phyloP scores from a whole-genome alignment of 2,329 filamentous ascomycete species.

The Alternaria sp. region DNA sequence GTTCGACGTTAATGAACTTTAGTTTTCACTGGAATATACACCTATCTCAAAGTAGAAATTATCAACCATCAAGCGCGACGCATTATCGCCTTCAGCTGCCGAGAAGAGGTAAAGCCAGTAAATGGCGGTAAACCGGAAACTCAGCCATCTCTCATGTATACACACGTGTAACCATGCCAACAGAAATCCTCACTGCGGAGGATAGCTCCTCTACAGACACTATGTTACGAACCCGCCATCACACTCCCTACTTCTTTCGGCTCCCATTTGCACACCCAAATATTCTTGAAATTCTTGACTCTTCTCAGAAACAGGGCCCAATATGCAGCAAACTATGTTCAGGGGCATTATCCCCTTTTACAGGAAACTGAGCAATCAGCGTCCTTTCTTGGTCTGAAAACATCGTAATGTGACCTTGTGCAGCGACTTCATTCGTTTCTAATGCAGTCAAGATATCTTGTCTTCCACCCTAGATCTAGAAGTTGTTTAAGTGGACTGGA shows the following conservation, averaged over 20 bases:
- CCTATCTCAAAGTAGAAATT: neutral
- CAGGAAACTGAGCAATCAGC: neutral
- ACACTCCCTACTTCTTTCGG: neutral
- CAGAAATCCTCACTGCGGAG: neutral
- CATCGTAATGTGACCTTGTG: neutral
- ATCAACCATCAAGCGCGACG: neutral
- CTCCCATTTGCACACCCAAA: neutral
- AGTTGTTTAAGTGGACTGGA: neutral
- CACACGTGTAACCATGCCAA: neutral
- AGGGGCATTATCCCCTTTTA: neutral
- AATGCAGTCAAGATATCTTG: neutral
- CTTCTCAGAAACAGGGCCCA: neutral
- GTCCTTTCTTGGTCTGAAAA: neutral
- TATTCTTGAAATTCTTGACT: fast-evolving
- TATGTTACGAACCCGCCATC: neutral
- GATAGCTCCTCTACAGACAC: neutral
- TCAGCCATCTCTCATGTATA: neutral
- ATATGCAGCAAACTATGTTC: neutral
- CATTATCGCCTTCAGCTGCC: neutral
- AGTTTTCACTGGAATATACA: fast-evolving
- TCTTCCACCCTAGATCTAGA: neutral
- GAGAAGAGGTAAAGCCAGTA: neutral
- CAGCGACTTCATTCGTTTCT: neutral
- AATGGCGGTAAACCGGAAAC: neutral
- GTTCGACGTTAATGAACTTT: neutral